Evolutionary conservation across 2,329 filamentous ascomycete species (phyloP).

Genomic region (Xenoacremonium recifei): DNA sequence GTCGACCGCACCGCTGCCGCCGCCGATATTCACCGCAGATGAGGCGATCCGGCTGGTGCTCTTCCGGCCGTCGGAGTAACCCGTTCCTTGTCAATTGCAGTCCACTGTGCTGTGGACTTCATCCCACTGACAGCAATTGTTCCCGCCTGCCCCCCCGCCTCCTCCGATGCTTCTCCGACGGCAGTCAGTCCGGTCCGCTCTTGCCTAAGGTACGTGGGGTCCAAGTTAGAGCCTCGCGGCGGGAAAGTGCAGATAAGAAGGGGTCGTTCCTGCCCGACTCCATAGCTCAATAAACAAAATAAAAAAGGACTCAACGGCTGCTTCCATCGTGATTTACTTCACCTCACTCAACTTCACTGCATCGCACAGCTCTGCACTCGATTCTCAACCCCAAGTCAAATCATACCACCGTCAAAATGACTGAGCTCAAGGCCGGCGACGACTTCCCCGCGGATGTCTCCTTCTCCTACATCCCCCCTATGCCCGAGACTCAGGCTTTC

Average conservation of each 20-base stretch:
- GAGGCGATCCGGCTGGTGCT: background rate
- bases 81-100: too few relatives aligned
- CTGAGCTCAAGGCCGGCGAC: slow-evolving; percentile 77
- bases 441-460: slow-evolving; percentile 75
- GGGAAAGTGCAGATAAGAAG: too few relatives aligned
- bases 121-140: too few relatives aligned
- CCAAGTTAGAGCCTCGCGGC: too few relatives aligned
- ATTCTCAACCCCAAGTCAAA: background rate
- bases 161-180: slow-evolving; percentile 1
- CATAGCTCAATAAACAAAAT: too few relatives aligned
- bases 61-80: slow-evolving; percentile 1
- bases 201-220: too few relatives aligned
- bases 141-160: too few relatives aligned
- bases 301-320: background rate
- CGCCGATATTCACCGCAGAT: too few relatives aligned
- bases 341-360: slow-evolving; percentile 5
- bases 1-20: background rate
- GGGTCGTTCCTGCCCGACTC: too few relatives aligned
- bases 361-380: slow-evolving; percentile 4
- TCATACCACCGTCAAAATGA: slow-evolving; percentile 32
- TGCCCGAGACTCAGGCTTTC: slow-evolving; percentile 64
- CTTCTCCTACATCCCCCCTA: slow-evolving; percentile 83
- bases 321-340: background rate
- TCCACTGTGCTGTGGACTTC: too few relatives aligned
- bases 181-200: too few relatives aligned